Evolutionary conservation across 2,329 filamentous ascomycete species (phyloP), one percentile per base, ranked within the genome.

Genomic region (Raffaelea albimanens): DNA sequence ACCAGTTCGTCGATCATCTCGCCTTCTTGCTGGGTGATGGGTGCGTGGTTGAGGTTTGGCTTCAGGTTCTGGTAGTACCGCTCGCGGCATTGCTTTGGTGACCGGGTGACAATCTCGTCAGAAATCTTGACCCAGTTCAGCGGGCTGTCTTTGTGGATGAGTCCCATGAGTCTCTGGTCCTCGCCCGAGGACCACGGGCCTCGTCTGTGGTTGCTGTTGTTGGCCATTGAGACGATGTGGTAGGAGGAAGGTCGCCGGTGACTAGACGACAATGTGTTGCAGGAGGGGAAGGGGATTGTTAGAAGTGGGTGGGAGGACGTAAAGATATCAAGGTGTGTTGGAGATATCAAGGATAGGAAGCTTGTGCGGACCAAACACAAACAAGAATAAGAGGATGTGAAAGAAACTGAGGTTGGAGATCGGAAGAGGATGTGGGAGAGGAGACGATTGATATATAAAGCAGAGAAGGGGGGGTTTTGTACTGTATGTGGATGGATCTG

Each of bases 61-160:
- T 88, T 95, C 41, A 97, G 74, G 63, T 96, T 95, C 61, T 97
- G 91, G 61, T 95, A 88, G 61, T 86, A 97, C 43, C 91, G 78
- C 69, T 97, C 91, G 50, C 91, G 82, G 65, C 91, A 97, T 69
- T 97, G 91, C 71, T 97, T 97, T 46, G 91, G 85, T 21, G 87
- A 87, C 53, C 91, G 80, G 22, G 85, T 82, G 50, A 78, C 75
- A 58, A 96, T 82, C 55, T 82, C 74, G 47, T 82, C 71, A 25
- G 90, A 82, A 59, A 96, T 94, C 54, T 81, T 78, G 14, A 95
- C 88, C 91, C 91, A 97, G 74, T 95, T 88, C 63, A 84, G 76
- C 23, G 82, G 76, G 41, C 82, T 82, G 65, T 84, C 80, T 48
- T 76, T 73, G 45, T 76, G 71, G 51, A 87, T 82, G 31, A 87